Evolutionary conservation across 306 rosid genomes (phyloP).

Genomic region (Malus domestica): DNA sequence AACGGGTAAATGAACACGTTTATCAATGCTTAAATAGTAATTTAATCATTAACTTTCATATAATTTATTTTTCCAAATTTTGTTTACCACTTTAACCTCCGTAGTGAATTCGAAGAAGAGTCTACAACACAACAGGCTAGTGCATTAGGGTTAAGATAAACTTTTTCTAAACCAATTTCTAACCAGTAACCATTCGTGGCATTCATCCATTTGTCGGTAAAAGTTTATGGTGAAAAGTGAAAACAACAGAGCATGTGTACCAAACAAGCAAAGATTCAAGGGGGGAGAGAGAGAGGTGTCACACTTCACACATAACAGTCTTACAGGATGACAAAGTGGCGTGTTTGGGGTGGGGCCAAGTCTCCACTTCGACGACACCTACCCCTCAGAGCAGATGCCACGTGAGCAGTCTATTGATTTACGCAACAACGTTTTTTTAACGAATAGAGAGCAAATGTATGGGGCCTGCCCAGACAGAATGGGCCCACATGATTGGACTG

Average conservation of each 20-base stretch:
- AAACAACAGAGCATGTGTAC: slow-evolving; percentile 17
- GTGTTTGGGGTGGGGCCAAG: slow-evolving; percentile 51
- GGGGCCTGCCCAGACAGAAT: slow-evolving; percentile 40
- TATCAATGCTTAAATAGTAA: no score
- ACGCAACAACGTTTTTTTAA: slow-evolving; percentile 43
- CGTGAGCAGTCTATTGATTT: slow-evolving; percentile 55
- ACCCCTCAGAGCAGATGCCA: slow-evolving; percentile 54
- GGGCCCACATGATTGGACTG: slow-evolving; percentile 81
- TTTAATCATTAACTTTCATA: no score
- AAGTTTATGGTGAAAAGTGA: slow-evolving; percentile 69
- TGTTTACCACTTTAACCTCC: no score
- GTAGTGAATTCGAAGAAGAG: no score
- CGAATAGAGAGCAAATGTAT: not conserved
- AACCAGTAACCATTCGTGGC: slow-evolving; percentile 11
- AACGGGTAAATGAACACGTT: no score
- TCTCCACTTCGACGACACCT: slow-evolving; percentile 67
- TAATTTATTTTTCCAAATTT: no score
- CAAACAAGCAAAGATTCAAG: slow-evolving; percentile 36
- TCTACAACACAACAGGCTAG: no score
- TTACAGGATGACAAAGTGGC: slow-evolving; percentile 43
- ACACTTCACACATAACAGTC: not conserved
- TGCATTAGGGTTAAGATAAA: no score
- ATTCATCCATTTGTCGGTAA: slow-evolving; percentile 44
- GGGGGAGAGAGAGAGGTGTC: no score
- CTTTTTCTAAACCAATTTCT: not conserved